phyloP scores from a whole-genome alignment of 2,329 filamentous ascomycete genomes.

The Berkeleyomyces basicola region DNA sequence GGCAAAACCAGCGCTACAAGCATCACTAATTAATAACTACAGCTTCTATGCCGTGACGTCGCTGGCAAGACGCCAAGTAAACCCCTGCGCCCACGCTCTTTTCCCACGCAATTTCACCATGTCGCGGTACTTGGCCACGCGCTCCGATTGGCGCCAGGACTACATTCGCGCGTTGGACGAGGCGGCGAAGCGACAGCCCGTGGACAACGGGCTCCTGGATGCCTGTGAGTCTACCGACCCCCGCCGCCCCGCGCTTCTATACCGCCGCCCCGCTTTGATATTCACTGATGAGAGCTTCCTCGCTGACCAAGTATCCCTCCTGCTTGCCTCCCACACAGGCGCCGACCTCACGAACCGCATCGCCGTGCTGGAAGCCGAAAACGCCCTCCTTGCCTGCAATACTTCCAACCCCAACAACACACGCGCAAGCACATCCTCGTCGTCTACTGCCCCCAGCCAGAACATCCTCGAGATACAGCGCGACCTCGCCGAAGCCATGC shows the following conservation, averaged over 20 bases:
- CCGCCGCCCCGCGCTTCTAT: neutral
- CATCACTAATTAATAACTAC: too few species aligned
- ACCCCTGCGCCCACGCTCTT: neutral
- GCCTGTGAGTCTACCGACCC: conserved; percentile 44
- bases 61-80: neutral
- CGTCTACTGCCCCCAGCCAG: conserved; percentile 1
- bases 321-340: conserved; percentile 26
- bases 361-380: conserved; percentile 43
- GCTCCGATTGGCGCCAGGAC: conserved; percentile 57
- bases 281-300: neutral
- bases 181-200: conserved; percentile 47
- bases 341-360: conserved; percentile 51
- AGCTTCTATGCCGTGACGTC: neutral
- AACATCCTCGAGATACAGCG: conserved; percentile 36
- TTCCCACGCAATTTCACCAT: neutral
- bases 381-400: conserved; percentile 23
- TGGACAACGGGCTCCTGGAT: conserved; percentile 52
- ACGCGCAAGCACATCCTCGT: neutral
- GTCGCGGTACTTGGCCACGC: conserved; percentile 5
- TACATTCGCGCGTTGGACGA: conserved; percentile 61
- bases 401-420: conserved; percentile 14
- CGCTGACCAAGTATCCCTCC: neutral
- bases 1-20: neutral
- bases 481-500: conserved; percentile 62
- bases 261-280: neutral